phyloP scores from a whole-genome alignment of 306 rosid species.

The Quercus aquifolioides region DNA sequence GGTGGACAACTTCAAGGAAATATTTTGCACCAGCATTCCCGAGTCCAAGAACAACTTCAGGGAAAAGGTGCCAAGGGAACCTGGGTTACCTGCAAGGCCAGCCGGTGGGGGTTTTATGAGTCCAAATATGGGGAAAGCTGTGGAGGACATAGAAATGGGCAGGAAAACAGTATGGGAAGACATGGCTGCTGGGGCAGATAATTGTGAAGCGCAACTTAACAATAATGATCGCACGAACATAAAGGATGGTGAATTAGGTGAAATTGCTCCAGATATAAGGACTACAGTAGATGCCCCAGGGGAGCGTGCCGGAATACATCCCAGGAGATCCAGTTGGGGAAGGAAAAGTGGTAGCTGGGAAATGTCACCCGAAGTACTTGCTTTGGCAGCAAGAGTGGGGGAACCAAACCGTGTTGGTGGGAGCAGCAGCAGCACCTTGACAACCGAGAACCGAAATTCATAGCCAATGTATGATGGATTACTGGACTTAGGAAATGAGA shows the following conservation, averaged over 20 bases:
- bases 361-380: conserved; percentile 98
- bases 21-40: conserved; percentile 70
- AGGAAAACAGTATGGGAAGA: conserved; percentile 92
- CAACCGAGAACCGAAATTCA: conserved; percentile 33
- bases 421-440: conserved; percentile 54
- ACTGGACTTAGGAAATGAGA: conserved; percentile 2
- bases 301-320: conserved; percentile 75
- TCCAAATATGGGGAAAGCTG: conserved; percentile 86
- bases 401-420: conserved; percentile 64
- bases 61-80: conserved; percentile 72
- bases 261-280: conserved; percentile 73
- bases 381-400: conserved; percentile 82
- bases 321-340: conserved; percentile 95
- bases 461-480: conserved; percentile 15
- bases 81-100: conserved; percentile 59
- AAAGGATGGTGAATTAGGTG: conserved; percentile 78
- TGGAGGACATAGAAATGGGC: conserved; percentile 92
- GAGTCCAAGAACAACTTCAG: conserved; percentile 80
- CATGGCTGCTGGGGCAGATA: conserved; percentile 59
- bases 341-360: conserved; percentile 99
- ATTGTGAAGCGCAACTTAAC: conserved; percentile 54
- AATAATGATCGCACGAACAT: conserved; percentile 57
- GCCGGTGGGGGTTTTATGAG: conserved; percentile 86
- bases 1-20: conserved; percentile 72
- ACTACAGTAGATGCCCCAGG: conserved; percentile 58